Base-by-base conservation (phyloP, 352 stramenopile species). In the Globisporangium acanthophoron region DNA sequence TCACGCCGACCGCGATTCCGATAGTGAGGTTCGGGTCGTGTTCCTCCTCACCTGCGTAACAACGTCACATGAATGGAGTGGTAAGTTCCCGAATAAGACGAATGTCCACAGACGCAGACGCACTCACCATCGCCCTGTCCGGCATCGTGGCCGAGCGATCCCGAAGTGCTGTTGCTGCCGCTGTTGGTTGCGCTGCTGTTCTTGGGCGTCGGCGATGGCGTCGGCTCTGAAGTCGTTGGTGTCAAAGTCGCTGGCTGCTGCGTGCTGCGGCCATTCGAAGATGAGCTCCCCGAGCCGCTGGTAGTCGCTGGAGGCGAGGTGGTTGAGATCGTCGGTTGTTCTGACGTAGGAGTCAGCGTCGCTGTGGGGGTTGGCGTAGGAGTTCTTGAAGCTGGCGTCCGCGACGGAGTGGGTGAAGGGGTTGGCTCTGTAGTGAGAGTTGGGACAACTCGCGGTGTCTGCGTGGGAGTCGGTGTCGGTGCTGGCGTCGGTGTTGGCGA, bases 21-120 rank as follows among this genome's bases (percentile, higher is more conserved):
- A 49, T 49, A 20, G 44, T 49, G 44, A 49, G 11, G 20, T 49
- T 49, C 44, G 44, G 8, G 44, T 49, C 44, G 44, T 31, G n/a
- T 8, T 49, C 21, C 9, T 21, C 12, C 9, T 12, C 44, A 49
- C n/a, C 44, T 49, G 20, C 20, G 2, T n/a, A 5, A 48, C 43
- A 48, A 48, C 18, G 40, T 5, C 16, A 3, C 40, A 43, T 18
- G 8, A 6, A 43, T 18, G 37, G 12, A 15, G 5, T 18, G 37
- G 37, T 48, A 24, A 48, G 7, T 37, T 11, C 33, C 9, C 33
- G 9, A 37, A 37, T 12, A 11, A 12, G 33, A 11, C 33, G 33
- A 37, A 37, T 11, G 6, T 1, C 12, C n/a, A 1, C 43, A 47
- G 16, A 13, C 43, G 12, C 8, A 15, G 5, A 20, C 6, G 12